Base-by-base conservation (phyloP, 148 eudicot species). In the Salicornia ramosissima region DNA sequence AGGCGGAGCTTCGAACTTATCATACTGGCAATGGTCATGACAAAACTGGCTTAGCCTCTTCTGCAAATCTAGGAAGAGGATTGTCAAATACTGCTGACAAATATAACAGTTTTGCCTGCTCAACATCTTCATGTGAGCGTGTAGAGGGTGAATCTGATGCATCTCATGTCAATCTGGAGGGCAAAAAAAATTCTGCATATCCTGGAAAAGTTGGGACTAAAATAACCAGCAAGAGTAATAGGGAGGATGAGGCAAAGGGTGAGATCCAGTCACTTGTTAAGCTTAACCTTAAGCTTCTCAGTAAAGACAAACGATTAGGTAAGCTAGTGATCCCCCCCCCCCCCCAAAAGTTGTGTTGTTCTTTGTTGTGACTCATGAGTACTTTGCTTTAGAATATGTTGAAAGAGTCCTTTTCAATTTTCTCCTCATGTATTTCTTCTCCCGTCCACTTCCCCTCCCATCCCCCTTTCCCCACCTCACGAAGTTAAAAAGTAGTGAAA, bases 221-320 rank as follows among this genome's bases (percentile, higher is more conserved):
- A 39, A 53, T 24, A 33, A 77, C 61, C 34, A 65, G 63, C 69
- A 75, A 79, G 55, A 39, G 64, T 65, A 69, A 51, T 25, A 65
- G 68, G 75, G 81, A 77, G 65, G 75, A 63, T 70, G 84, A 78
- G 72, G 88, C 87, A 68, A 87, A 90, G 80, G 78, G 74, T 74
- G 91, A 87, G 79, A 90, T 92, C 63, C 86, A 82, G 70, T 85
- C 96, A 57, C 93, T 92, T 52, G 97, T 92, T 63, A 92, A 90
- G 83, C 88, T 90, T 77, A 92, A 86, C 68, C 63, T 92, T 75
- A 90, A 92, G 81, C 84, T 87, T 30, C 81, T 82, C 26, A 66
- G 77, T 25, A 73, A 71, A 75, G 83, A 84, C 39, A 80, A 74
- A 77, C 83, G 76, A 71, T 64, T 90, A 83, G 91, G 97, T 92